Conservation (phyloP, 140 eudicot species). For the Anethum foeniculum region DNA sequence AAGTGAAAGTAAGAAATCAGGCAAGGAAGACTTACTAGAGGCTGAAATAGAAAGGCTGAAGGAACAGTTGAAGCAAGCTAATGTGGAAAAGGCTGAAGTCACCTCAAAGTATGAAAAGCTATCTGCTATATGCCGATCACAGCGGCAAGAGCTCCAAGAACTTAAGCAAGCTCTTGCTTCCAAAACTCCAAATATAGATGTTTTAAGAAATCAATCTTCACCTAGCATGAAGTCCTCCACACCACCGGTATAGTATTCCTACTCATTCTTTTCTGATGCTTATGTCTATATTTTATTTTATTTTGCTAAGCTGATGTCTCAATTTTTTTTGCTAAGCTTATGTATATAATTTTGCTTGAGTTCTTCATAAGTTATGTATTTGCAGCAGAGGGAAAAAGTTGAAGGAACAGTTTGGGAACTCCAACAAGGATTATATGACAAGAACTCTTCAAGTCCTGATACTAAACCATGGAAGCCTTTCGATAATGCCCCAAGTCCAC, state of each 20-base stretch:
- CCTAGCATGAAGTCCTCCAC: constrained; percentile 29
- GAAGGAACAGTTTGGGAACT: constrained; percentile 38
- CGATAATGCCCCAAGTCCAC: constrained; percentile 13
- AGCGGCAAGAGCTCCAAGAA: constrained; percentile 92
- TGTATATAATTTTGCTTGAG: not conserved
- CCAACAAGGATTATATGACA: constrained; percentile 37
- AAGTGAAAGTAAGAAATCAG: constrained; percentile 29
- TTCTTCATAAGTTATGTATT: not conserved
- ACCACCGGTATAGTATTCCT: constrained; percentile 23
- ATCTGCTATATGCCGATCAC: constrained; percentile 83
- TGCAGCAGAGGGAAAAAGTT: constrained; percentile 13
- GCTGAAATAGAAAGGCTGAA: constrained; percentile 58
- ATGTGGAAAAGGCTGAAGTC: constrained; percentile 58
- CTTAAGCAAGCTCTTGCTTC: constrained; percentile 84
- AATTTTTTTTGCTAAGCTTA: too few species aligned
- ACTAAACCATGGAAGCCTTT: constrained; percentile 18
- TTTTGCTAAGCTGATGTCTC: too few species aligned
- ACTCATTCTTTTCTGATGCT: not conserved
- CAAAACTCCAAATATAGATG: constrained; percentile 46
- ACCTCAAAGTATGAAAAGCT: constrained; percentile 78
- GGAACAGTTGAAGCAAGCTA: constrained; percentile 51
- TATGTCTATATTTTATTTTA: too few species aligned
- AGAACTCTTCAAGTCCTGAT: constrained; percentile 25
- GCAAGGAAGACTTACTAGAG: constrained; percentile 40
- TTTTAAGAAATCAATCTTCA: constrained; percentile 28